Percentiles rank a stretch among this genome's conserved stretches.
Evolutionary conservation across 129 eudicot genomes (phyloP).

Genomic region (Solidago caesia): DNA sequence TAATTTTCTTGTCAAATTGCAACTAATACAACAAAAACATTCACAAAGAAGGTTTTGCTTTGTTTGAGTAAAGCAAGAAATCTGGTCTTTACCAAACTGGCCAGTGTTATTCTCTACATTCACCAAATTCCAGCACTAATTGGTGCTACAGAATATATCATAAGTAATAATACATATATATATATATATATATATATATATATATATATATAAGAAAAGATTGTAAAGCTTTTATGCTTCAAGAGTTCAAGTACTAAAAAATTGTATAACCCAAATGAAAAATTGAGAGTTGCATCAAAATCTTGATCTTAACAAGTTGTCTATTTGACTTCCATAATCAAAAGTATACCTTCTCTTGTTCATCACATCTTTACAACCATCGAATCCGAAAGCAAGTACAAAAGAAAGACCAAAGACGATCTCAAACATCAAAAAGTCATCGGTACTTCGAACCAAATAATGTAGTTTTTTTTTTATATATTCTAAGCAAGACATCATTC

Average conservation of each 20-base stretch:
- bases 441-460: conserved; percentile 2
- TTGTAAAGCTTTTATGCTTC: not conserved
- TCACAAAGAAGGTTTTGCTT: too few species aligned
- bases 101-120: too few species aligned
- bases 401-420: not conserved
- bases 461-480: not conserved
- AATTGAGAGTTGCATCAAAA: not conserved
- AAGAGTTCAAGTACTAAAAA: not conserved
- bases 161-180: too few species aligned
- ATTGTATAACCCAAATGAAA: not conserved
- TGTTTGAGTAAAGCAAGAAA: too few species aligned
- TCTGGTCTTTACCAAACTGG: too few species aligned
- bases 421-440: conserved; percentile 5
- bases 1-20: too few species aligned
- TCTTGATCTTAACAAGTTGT: conserved; percentile 6
- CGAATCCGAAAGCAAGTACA: conserved; percentile 7
- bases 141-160: too few species aligned
- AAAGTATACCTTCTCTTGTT: conserved; percentile 7
- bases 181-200: too few species aligned
- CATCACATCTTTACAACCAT: conserved; percentile 16
- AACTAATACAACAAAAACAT: too few species aligned
- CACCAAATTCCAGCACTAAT: too few species aligned
- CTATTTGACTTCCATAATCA: conserved; percentile 24
- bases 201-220: too few species aligned
- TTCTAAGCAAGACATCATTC: conserved; percentile 18